Conservation (phyloP, 164 flowering plant species). For the Vitis cinerea region DNA sequence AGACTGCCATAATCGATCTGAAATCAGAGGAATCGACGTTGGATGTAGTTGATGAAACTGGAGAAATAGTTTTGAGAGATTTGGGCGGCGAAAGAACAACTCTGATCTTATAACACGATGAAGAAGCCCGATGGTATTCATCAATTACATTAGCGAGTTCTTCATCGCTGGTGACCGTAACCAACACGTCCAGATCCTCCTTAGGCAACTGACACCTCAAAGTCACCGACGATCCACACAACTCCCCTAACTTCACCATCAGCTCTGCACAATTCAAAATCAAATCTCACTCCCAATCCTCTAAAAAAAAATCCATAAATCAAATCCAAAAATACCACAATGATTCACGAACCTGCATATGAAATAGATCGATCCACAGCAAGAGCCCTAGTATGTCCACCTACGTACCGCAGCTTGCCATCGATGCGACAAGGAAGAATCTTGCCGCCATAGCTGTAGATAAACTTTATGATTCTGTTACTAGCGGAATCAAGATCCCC, state of each 20-base stretch:
- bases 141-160: conserved; percentile 45
- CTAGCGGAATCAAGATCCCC: neutral
- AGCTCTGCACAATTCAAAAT: conserved; percentile 32
- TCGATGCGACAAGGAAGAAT: conserved; percentile 51
- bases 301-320: neutral
- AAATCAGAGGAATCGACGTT: conserved; percentile 13
- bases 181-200: conserved; percentile 55
- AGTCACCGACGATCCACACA: conserved; percentile 46
- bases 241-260: conserved; percentile 52
- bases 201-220: conserved; percentile 50
- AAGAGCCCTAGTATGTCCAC: conserved; percentile 59
- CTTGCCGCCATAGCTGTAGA: conserved; percentile 61
- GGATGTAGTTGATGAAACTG: conserved; percentile 26
- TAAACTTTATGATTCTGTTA: conserved; percentile 36
- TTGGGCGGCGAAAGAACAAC: conserved; percentile 44
- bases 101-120: conserved; percentile 35
- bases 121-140: conserved; percentile 42
- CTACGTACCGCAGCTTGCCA: conserved; percentile 59
- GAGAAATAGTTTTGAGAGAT: conserved; percentile 31
- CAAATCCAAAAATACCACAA: neutral
- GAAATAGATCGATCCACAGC: conserved; percentile 53
- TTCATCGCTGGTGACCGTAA: conserved; percentile 52
- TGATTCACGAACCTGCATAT: conserved; percentile 33
- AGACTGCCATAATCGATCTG: neutral
- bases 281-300: neutral